phyloP scores from a whole-genome alignment of 306 rosid genomes.

The Ceratonia siliqua region DNA sequence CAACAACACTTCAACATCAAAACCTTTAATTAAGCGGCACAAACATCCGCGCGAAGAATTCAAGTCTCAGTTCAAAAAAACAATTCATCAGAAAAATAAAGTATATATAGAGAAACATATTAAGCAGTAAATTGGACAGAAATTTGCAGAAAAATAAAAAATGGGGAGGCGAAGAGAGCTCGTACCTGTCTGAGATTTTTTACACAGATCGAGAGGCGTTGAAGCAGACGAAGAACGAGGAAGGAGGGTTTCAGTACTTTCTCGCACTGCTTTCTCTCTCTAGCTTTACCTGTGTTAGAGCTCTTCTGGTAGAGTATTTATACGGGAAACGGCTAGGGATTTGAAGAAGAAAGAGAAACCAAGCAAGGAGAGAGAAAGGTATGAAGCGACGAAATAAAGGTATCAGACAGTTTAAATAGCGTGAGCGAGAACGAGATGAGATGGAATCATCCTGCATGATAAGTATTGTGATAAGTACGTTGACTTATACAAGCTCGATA shows the following conservation, averaged over 20 bases:
- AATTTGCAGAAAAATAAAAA: slow-evolving; percentile 17
- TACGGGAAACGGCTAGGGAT: slow-evolving; percentile 81
- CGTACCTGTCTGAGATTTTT: slow-evolving; percentile 46
- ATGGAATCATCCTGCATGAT: slow-evolving; percentile 37
- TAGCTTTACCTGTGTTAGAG: slow-evolving; percentile 47
- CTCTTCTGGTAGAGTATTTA: slow-evolving; percentile 70
- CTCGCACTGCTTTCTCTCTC: slow-evolving; percentile 82
- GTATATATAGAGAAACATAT: not conserved
- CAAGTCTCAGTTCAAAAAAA: not conserved
- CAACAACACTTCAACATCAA: slow-evolving; percentile 54
- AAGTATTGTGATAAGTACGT: slow-evolving; percentile 29
- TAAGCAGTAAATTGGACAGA: slow-evolving; percentile 13
- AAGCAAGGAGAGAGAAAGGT: slow-evolving; percentile 40
- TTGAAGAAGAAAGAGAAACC: slow-evolving; percentile 54
- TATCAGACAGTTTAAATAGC: slow-evolving; percentile 84
- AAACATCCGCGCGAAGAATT: not conserved
- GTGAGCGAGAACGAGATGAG: slow-evolving; percentile 54
- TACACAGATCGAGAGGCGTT: slow-evolving; percentile 75
- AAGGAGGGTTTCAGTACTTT: slow-evolving; percentile 47
- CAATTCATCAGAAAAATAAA: not conserved
- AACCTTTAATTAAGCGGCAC: slow-evolving; percentile 37
- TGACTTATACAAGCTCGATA: slow-evolving; percentile 25
- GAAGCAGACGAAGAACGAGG: slow-evolving; percentile 42
- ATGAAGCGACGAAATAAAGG: slow-evolving; percentile 71
- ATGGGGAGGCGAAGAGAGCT: slow-evolving; percentile 27